Evolutionary conservation across 768 basidiomycete species (phyloP).

Genomic region (Mycena latifolia): DNA sequence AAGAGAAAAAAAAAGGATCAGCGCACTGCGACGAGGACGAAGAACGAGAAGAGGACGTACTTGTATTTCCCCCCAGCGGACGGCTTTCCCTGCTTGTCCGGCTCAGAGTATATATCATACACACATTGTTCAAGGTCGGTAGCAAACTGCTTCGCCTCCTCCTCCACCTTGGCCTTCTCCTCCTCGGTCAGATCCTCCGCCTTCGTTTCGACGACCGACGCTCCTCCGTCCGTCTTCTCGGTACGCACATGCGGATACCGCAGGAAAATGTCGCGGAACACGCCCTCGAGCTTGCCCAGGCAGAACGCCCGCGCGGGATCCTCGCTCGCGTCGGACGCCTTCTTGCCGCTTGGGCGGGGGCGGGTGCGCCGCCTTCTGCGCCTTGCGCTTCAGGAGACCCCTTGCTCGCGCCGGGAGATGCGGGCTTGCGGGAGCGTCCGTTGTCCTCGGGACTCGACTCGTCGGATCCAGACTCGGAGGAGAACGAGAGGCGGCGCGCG

Average conservation of each 20-base stretch:
- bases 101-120: constrained; percentile 82
- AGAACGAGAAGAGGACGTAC: constrained; percentile 52
- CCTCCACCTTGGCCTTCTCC: constrained; percentile 66
- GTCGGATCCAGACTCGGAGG: constrained; percentile 62
- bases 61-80: constrained; percentile 84
- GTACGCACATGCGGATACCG: constrained; percentile 71
- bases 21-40: constrained; percentile 13
- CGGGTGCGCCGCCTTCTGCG: constrained; percentile 49
- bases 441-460: constrained; percentile 40
- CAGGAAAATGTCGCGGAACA: constrained; percentile 78
- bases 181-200: constrained; percentile 70
- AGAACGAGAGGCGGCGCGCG: constrained; percentile 52
- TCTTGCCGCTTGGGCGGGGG: constrained; percentile 64
- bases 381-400: constrained; percentile 69
- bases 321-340: constrained; percentile 40
- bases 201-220: constrained; percentile 53
- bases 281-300: constrained; percentile 77
- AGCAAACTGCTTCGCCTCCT: constrained; percentile 73
- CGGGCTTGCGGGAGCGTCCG: constrained; percentile 37
- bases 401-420: constrained; percentile 40
- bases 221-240: constrained; percentile 38
- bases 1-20: constrained; percentile 17
- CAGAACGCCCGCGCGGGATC: constrained; percentile 85
- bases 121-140: constrained; percentile 80
- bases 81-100: constrained; percentile 76